Evolutionary conservation across 2,329 filamentous ascomycete species (phyloP).

Genomic region (Penicillium sp.): DNA sequence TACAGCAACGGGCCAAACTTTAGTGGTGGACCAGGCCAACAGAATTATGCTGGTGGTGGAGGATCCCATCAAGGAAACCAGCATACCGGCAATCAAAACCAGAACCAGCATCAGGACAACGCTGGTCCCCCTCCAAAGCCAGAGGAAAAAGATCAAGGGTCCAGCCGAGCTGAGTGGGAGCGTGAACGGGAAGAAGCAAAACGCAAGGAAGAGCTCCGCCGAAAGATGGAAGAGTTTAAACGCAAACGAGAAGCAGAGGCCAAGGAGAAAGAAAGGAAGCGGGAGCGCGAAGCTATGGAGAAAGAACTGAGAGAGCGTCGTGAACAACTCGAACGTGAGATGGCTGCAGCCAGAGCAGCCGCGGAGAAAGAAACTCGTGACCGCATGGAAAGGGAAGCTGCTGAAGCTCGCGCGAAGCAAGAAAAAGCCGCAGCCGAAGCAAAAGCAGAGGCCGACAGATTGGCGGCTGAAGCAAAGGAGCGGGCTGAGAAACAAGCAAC

Average conservation of each 20-base stretch:
- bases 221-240: conserved; percentile 38
- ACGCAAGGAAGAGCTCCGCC: conserved; percentile 35
- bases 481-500: conserved; percentile 29
- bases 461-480: conserved; percentile 24
- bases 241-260: conserved; percentile 35
- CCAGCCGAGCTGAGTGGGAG: conserved; percentile 22
- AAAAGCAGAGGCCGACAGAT: conserved; percentile 14
- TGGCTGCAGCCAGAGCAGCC: conserved; percentile 30
- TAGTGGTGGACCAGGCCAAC: conserved; percentile 22
- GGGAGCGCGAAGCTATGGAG: conserved; percentile 40
- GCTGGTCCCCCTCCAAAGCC: conserved; percentile 18
- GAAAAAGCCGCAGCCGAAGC: conserved; percentile 23
- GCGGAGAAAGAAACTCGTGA: conserved; percentile 34
- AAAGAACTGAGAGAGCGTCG: conserved; percentile 36
- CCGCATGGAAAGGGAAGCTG: conserved; percentile 28
- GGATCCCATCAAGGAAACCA: conserved; percentile 28
- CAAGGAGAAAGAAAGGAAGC: conserved; percentile 35
- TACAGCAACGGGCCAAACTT: conserved; percentile 26
- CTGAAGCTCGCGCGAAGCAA: conserved; percentile 14
- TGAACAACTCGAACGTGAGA: conserved; percentile 37
- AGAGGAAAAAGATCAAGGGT: not conserved
- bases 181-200: conserved; percentile 29
- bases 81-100: conserved; percentile 34
- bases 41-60: conserved; percentile 16
- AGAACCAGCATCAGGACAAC: conserved; percentile 34